Percentiles rank a stretch among this genome's conserved stretches.
These are phyloP conservation scores for Zygnema circumcarinatum DNA, from an alignment of 139 green algal genomes.

Conservation along the genomic window DNA sequence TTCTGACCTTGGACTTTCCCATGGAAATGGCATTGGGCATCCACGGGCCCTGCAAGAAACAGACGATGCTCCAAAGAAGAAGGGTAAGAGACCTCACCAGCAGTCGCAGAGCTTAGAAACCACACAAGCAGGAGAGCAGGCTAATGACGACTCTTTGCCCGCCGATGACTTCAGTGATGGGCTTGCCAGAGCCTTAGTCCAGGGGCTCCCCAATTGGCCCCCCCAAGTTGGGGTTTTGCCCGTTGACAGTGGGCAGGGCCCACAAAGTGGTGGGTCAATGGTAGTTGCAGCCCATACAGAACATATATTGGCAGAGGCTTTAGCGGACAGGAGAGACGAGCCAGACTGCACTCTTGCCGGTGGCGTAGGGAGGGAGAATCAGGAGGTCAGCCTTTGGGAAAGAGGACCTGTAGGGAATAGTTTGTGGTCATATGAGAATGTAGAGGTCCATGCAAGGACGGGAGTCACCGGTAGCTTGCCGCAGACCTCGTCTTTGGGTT, in stretches of 20 bases:
- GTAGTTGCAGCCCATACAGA: too few relatives aligned
- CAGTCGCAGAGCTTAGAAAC: neutral
- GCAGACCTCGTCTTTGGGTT: neutral
- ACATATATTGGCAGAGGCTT: neutral
- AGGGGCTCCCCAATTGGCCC: neutral
- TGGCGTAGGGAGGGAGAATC: neutral
- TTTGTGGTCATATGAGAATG: neutral
- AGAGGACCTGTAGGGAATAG: neutral
- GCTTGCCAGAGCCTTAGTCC: neutral
- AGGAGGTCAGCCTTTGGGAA: neutral
- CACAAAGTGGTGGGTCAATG: neutral
- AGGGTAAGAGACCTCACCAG: neutral
- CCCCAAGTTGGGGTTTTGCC: neutral
- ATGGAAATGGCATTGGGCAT: neutral
- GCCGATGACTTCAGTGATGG: neutral
- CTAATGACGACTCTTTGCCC: neutral
- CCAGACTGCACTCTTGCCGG: neutral
- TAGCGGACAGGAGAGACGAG: neutral
- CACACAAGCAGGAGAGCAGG: neutral
- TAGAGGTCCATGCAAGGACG: neutral
- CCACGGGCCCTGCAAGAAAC: neutral
- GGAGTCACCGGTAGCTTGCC: neutral
- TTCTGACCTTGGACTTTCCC: neutral
- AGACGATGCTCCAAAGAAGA: neutral
- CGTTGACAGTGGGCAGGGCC: neutral